These are phyloP conservation scores for Puya raimondii DNA, from an alignment of 176 grass and related monocot genomes.

Conservation along the genomic window DNA sequence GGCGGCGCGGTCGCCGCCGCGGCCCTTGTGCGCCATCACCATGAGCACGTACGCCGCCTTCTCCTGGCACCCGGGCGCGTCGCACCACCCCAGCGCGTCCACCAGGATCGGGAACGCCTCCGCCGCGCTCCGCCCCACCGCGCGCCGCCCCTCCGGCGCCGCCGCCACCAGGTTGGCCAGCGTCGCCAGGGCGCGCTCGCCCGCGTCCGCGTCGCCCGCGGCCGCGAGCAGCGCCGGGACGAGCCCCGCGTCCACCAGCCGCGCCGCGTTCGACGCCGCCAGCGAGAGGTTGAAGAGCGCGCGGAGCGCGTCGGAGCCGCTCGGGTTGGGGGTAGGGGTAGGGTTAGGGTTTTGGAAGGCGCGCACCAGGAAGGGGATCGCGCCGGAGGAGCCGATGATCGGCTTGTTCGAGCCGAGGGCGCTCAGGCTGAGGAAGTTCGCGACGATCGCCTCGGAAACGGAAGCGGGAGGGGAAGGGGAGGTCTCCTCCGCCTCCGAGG, in stretches of 20 bases:
- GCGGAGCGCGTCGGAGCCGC: constrained; percentile 53
- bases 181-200: constrained; percentile 59
- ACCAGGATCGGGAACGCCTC: constrained; percentile 49
- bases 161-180: constrained; percentile 72
- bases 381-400: constrained; percentile 70
- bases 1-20: constrained; percentile 35
- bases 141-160: constrained; percentile 51
- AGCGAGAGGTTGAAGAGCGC: constrained; percentile 85
- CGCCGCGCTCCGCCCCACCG: constrained; percentile 34
- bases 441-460: constrained; percentile 51
- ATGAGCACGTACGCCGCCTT: constrained; percentile 82
- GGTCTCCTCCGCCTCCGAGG: neutral
- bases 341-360: constrained; percentile 27
- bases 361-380: constrained; percentile 39
- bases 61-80: constrained; percentile 77
- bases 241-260: constrained; percentile 56
- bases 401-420: constrained; percentile 76
- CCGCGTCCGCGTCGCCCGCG: constrained; percentile 27
- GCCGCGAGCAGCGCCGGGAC: constrained; percentile 33
- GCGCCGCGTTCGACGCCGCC: constrained; percentile 37
- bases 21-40: constrained; percentile 80
- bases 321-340: constrained; percentile 22
- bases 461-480: neutral
- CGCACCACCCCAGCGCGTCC: constrained; percentile 74
- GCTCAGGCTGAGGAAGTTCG: constrained; percentile 92